Base-by-base conservation (phyloP, 768 basidiomycete genomes). In the Phallus indusiatus region DNA sequence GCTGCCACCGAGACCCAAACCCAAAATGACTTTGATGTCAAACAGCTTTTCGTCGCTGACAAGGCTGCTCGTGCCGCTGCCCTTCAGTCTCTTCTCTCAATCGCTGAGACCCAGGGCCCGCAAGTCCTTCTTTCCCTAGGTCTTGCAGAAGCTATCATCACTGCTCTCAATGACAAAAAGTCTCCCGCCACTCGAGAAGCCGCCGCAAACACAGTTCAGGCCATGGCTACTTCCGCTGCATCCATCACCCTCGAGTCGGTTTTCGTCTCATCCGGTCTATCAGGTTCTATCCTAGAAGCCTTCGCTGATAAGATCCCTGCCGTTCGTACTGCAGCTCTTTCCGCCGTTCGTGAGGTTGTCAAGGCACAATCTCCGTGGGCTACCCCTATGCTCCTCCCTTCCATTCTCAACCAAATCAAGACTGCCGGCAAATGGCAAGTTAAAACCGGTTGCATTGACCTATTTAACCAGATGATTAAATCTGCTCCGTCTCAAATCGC, bases 381-480 rank as follows among this genome's bases (percentile, higher is more conserved):
- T 51, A 76, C 88, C 21, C 78, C 81, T 62, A 81, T 90, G 66
- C 71, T 94, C 68, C 88, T 97, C 67, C 91, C 92, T 58, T 77
- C 85, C 59, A 82, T 97, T 70, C 90, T 97, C 68, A 82, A 88
- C 72, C 84, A 95, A 75, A 88, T 97, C 79, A 90, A 91, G 78
- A 88, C 88, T 66, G 90, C 92, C 68, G 93, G 94, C 69, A 96
- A 96, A 73, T 96, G 94, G 93, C 94, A 95, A 73, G 67, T 95
- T 78, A 96, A 97, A 83, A 88, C 86, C 9, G 94, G 94, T 50
- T 81, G 86, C 33, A 80, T 97, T 62, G 74, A 81, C 64, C 75
- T 87, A 65, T 80, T 96, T 68, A 85, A 96, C 75, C 88, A 90
- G 77, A 83, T 97, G 68, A 88, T 96, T 65, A 76, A 73, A 64